phyloP scores from a whole-genome alignment of 2,329 filamentous ascomycete species.

The Nemania sp. region DNA sequence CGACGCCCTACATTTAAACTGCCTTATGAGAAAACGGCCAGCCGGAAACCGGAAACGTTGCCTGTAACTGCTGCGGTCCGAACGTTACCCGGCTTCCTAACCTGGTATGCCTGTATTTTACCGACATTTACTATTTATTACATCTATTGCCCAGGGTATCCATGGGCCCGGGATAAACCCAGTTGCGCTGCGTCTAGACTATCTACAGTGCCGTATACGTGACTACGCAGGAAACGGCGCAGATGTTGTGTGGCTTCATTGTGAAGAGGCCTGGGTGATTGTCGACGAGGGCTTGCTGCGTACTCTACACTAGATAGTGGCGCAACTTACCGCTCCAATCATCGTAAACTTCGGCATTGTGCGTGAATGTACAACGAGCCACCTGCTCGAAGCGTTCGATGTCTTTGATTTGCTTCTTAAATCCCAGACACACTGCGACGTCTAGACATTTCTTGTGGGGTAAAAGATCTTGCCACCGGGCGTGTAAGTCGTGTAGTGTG shows the following conservation, averaged over 20 bases:
- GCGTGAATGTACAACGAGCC: too few species aligned
- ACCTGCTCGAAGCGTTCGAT: neutral
- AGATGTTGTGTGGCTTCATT: too few species aligned
- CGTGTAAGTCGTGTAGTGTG: too few species aligned
- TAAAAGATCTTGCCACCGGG: too few species aligned
- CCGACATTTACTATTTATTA: too few species aligned
- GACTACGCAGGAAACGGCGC: too few species aligned
- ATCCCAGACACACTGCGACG: neutral
- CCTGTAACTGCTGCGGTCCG: conserved; percentile 17
- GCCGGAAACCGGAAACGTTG: neutral
- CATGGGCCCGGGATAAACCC: conserved; percentile 22
- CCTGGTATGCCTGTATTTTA: too few species aligned
- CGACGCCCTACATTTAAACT: neutral
- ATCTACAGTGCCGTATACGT: too few species aligned
- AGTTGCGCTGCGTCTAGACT: conserved; percentile 2
- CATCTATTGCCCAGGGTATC: conserved; percentile 9
- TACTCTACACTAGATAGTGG: neutral
- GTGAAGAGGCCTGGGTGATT: too few species aligned
- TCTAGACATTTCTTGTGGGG: neutral
- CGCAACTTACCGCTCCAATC: neutral
- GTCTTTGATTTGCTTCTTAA: too few species aligned
- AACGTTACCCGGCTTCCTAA: conserved; percentile 29
- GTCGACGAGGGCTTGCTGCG: too few species aligned
- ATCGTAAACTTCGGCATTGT: neutral
- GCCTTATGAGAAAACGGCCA: conserved; percentile 20